Conservation (phyloP, 164 flowering plant genomes). For the Annona cherimola region DNA sequence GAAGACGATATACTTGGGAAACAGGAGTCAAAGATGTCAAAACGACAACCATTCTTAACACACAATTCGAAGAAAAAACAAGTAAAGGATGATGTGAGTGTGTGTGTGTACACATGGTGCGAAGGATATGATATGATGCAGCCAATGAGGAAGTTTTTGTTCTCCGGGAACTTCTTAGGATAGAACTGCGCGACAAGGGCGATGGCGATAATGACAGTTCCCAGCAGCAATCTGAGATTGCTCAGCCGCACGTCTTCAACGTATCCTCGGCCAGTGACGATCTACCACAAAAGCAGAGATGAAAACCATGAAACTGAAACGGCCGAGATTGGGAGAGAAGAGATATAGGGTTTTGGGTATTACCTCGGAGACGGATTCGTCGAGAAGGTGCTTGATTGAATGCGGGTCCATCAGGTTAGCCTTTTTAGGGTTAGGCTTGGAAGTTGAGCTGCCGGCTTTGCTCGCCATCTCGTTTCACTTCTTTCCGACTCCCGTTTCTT, state of each 20-base stretch:
- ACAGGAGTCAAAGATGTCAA: constrained; percentile 43
- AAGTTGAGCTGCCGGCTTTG: background rate
- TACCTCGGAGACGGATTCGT: constrained; percentile 87
- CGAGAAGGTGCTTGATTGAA: constrained; percentile 84
- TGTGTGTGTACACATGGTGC: background rate
- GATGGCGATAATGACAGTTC: constrained; percentile 54
- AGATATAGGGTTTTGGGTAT: constrained; percentile 3
- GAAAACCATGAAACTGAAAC: background rate
- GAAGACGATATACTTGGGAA: constrained; percentile 58
- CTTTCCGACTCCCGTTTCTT: background rate
- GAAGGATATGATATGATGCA: constrained; percentile 90
- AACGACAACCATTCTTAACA: constrained; percentile 19
- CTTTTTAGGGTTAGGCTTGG: constrained; percentile 55
- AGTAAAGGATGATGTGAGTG: background rate
- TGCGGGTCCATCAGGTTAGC: constrained; percentile 77
- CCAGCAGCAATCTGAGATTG: constrained; percentile 62
- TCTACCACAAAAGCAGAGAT: constrained; percentile 27
- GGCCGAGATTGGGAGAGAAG: background rate
- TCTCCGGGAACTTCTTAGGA: constrained; percentile 89
- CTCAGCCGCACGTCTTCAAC: constrained; percentile 78
- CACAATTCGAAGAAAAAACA: constrained; percentile 2
- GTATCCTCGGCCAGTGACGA: constrained; percentile 69
- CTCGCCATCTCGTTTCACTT: constrained; percentile 10
- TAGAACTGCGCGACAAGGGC: constrained; percentile 91
- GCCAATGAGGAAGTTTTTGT: constrained; percentile 60